These are phyloP conservation scores for Colletotrichum sp. DNA, from an alignment of 2,329 filamentous ascomycete species.

Conservation along the genomic window DNA sequence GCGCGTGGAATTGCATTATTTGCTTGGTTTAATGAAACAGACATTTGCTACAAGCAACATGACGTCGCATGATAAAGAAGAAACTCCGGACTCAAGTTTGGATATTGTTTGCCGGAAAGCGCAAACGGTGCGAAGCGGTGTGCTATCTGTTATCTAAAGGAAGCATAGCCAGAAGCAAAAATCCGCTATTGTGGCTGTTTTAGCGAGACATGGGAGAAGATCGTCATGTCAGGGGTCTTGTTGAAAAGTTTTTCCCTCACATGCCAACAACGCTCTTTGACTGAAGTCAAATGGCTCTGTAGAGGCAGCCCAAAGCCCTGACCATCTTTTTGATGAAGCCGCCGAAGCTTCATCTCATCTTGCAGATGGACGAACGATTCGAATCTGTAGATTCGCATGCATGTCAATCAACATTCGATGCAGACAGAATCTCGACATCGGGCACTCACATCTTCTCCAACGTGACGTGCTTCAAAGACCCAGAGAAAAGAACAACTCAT, in stretches of 20 bases:
- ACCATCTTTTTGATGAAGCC: neutral
- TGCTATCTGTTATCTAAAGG: neutral
- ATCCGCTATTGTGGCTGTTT: neutral
- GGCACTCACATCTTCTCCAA: neutral
- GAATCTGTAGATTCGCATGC: neutral
- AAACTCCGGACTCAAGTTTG: neutral
- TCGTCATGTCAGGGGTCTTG: neutral
- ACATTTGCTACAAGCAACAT: neutral
- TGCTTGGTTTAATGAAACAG: neutral
- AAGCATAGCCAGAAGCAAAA: neutral
- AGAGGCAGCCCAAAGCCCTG: neutral
- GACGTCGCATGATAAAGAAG: neutral
- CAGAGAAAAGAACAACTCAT: neutral
- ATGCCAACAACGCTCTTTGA: neutral
- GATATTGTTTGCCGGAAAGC: neutral
- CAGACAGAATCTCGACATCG: neutral
- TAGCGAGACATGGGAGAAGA: neutral
- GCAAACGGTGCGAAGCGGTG: constrained; percentile 7
- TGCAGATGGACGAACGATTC: neutral
- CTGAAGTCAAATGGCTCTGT: neutral
- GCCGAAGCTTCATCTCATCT: neutral
- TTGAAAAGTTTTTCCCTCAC: neutral
- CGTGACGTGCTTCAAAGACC: neutral
- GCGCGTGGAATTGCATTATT: neutral
- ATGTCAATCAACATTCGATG: neutral